Evolutionary conservation across 441 rosid genomes (phyloP), one percentile per base, ranked within the genome.

Genomic region (Capsella rubella): DNA sequence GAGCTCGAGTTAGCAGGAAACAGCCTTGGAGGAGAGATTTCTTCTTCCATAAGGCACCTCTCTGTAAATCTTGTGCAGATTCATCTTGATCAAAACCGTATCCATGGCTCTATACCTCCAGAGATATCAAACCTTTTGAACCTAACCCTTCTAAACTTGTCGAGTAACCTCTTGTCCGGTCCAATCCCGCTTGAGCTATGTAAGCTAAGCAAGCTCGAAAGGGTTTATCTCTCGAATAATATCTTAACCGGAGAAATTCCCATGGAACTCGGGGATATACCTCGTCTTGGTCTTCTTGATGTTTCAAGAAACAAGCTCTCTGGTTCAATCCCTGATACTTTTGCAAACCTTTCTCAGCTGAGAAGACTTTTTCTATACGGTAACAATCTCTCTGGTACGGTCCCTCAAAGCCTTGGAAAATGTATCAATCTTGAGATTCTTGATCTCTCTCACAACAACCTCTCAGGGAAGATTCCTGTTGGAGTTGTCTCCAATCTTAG

Each of bases 1-100:
- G 97, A 91, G 73, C 92, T 93, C 1, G 97, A 86, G 68, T 71
- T 91, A 73, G 97, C 90, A 0, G 97, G 93, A 64, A 91, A 91
- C 75, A 78, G 67, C 58, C 89, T 93, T 9, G 81, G 84, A 46
- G 98, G 97, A 66, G 74, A 69, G 80, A 82, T 93, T 35, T 83
- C 97, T 82, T 64, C 89, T 71, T 80, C 82, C 64, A 52, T 88
- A 70, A 85, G 92, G 59, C 69, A 84, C 80, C 97, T 93, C 71
- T 84, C 97, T 8, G 18, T 21, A 4, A 82, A 82, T 28, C 82
- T 91, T 80, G 84, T 83, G 46, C 88, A 89, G 79, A 66, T 93
- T 78, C 92, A 89, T 79, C 86, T 93, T 0, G 96, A 89, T 46
- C 86, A 85, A 64, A 93, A 93, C 77, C 87, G 67, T 50, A 81